A percentile compares a stretch with the other conserved stretches of the same genome.
Evolutionary conservation across 192 early-diverging fungal genomes (phyloP).

Genomic region (Podochytrium sp.): DNA sequence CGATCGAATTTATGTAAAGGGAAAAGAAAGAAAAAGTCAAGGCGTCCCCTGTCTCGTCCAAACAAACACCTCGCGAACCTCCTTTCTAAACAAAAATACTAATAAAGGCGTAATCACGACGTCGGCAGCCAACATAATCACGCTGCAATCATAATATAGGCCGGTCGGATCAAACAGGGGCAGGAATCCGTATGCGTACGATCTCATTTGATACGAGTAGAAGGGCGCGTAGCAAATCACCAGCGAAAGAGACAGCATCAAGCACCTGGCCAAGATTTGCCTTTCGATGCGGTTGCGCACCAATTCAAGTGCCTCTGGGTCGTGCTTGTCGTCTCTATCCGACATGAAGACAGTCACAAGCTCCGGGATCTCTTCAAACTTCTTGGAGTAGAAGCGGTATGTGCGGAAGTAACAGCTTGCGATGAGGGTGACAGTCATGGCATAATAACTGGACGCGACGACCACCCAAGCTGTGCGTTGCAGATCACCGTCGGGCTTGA

Average conservation of each 20-base stretch:
- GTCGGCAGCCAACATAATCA: neutral
- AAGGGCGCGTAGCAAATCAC: constrained; percentile 16
- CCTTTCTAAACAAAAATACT: constrained; percentile 10
- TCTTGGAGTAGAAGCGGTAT: constrained; percentile 7
- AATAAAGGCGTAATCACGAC: neutral
- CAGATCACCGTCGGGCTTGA: constrained; percentile 9
- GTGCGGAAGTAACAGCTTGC: constrained; percentile 8
- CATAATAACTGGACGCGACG: neutral
- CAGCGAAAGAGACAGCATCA: neutral
- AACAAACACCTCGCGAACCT: constrained; percentile 6
- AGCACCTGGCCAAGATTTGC: constrained; percentile 6
- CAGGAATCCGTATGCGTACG: neutral
- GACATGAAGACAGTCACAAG: constrained; percentile 8
- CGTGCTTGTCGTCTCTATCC: neutral
- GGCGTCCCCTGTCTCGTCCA: no score
- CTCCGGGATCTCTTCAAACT: constrained; percentile 21
- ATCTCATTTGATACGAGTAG: neutral
- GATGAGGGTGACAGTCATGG: neutral
- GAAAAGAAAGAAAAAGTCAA: no score
- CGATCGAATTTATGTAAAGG: no score
- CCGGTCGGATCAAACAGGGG: neutral
- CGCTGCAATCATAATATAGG: neutral
- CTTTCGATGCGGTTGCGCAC: neutral
- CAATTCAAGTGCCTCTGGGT: neutral
- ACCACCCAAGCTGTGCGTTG: constrained; percentile 1